Evolutionary conservation across 192 early-diverging fungal species (phyloP), one percentile per base, ranked within the genome.

Genomic region (Ambispora gerdemannii): DNA sequence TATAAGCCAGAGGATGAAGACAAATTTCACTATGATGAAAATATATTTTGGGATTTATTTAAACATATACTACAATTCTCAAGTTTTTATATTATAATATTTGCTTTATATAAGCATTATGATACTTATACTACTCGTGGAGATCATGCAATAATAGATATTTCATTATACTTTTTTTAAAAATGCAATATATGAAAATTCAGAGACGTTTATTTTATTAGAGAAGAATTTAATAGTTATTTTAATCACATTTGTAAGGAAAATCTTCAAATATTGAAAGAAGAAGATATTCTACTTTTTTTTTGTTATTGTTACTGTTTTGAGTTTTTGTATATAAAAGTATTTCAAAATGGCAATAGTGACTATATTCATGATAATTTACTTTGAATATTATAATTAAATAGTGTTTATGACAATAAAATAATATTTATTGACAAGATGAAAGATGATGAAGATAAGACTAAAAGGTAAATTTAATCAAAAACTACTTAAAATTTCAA

Each of bases 81-180:
- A 47, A 38, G 4, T 7, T n/a, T 66, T 49, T 32, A 50, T 50
- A 66, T 66, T 66, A 30, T 66, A 66, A 30, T 50, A 66, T 66
- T 66, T 50, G 27, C 47, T 31, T 31, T 17, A 51, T 51, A 66
- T 50, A 17, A 30, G 0, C 49, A 66, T 51, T 66, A 50, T 66
- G 47, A 30, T 2, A 28, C 64, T 51, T 66, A 66, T n/a, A 32
- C 49, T 66, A n/a, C 6, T 50, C 2, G 0, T 31, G 27, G 28
- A 66, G 13, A 66, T 51, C 27, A 31, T 50, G 3, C 47, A 66
- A 51, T 31, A n/a, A 51, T 51, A 30, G 27, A 51, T 51, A 66
- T 66, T 34, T 66, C 27, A 50, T 30, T 30, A 66, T 30, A 0
- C 19, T 6, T 3, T 66, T 30, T 66, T 31, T 28, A 0, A 30